These are phyloP conservation scores for Cucumis variabilis DNA, from an alignment of 331 rosid genomes.

Conservation along the genomic window DNA sequence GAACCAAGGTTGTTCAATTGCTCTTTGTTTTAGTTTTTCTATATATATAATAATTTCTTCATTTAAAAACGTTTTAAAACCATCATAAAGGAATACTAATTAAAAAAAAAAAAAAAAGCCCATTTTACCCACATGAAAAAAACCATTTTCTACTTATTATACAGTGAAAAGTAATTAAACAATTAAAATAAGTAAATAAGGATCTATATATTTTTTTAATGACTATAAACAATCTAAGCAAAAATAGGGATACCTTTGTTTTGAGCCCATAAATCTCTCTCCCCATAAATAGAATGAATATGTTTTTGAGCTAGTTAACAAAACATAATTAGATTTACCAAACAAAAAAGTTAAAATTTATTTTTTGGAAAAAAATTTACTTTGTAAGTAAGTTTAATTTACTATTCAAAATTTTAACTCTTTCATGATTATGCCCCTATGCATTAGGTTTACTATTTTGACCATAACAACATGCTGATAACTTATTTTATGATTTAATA, in stretches of 20 bases:
- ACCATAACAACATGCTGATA: not conserved
- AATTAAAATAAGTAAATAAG: not conserved
- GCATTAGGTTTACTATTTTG: not conserved
- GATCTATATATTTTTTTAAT: not conserved
- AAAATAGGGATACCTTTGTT: conserved; percentile 5
- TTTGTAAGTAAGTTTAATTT: not conserved
- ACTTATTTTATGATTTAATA: too few species aligned
- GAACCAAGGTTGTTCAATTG: not conserved
- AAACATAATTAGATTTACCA: not conserved
- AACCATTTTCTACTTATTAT: not conserved
- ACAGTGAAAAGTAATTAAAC: not conserved
- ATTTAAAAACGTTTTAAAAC: too few species aligned
- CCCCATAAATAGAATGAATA: not conserved
- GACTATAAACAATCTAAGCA: conserved; percentile 2
- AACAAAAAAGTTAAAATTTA: not conserved
- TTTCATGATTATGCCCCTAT: not conserved
- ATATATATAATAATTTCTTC: too few species aligned
- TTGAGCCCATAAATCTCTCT: conserved; percentile 30
- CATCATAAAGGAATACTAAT: not conserved
- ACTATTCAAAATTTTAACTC: not conserved
- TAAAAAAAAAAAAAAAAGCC: too few species aligned
- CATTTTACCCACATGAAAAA: too few species aligned
- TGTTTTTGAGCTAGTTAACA: not conserved
- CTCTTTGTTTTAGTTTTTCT: not conserved
- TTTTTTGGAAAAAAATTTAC: not conserved